Evolutionary conservation across 2,329 filamentous ascomycete species (phyloP).

Genomic region (Penicillium hesseltinei): DNA sequence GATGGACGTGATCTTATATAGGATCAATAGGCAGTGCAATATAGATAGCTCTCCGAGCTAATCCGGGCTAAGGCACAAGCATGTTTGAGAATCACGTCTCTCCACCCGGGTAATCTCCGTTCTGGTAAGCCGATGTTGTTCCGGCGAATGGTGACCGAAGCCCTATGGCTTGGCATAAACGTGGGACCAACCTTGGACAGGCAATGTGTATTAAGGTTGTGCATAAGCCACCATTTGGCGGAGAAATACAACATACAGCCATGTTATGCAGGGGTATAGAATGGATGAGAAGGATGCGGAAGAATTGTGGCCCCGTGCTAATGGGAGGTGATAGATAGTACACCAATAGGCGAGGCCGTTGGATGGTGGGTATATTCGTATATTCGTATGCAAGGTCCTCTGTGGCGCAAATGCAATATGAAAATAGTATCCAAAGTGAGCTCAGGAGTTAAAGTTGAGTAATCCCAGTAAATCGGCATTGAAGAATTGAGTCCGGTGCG

Average conservation of each 20-base stretch:
- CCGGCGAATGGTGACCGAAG: slow-evolving; percentile 1
- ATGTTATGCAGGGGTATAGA: neutral
- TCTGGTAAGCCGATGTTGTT: neutral
- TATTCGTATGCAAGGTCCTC: neutral
- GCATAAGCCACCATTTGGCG: slow-evolving; percentile 5
- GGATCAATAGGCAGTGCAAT: neutral
- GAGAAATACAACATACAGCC: slow-evolving; percentile 1
- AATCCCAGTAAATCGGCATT: neutral
- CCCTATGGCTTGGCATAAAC: neutral
- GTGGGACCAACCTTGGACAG: neutral
- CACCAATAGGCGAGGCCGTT: neutral
- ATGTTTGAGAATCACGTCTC: neutral
- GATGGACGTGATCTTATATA: neutral
- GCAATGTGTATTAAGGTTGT: neutral
- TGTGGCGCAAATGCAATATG: neutral
- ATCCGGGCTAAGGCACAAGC: neutral
- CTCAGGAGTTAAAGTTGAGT: slow-evolving; percentile 7
- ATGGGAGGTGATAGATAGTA: neutral
- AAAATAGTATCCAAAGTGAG: no score
- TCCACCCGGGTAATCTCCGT: slow-evolving; percentile 1
- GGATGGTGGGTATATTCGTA: neutral
- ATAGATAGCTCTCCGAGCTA: neutral
- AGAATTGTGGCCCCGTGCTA: neutral
- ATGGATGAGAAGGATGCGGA: neutral
- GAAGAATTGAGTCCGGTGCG: slow-evolving; percentile 9